Conservation (phyloP, 495 filamentous ascomycete genomes). For the Neurospora tetrasperma region DNA sequence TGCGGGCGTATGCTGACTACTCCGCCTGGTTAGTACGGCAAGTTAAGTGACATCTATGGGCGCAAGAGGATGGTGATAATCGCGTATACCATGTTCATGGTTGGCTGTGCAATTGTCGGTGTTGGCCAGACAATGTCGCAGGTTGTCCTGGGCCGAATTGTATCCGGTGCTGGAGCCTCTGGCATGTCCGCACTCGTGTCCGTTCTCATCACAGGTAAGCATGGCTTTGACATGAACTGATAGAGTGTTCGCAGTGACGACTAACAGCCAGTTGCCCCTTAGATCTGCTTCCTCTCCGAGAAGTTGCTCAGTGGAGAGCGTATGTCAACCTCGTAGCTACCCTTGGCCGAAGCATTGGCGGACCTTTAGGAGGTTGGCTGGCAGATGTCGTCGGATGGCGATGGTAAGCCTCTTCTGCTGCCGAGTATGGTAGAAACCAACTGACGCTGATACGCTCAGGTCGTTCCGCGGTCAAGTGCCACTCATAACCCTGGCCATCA, state of each 20-base stretch:
- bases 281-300: slow-evolving; percentile 54
- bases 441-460: slow-evolving; percentile 24
- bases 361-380: slow-evolving; percentile 53
- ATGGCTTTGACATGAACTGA: neutral
- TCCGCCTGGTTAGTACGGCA: slow-evolving; percentile 33
- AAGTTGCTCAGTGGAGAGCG: slow-evolving; percentile 56
- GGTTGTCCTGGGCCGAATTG: slow-evolving; percentile 46
- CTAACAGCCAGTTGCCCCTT: slow-evolving; percentile 2
- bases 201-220: slow-evolving; percentile 50
- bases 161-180: slow-evolving; percentile 50
- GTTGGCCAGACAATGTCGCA: slow-evolving; percentile 39
- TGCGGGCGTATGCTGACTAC: neutral
- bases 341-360: slow-evolving; percentile 52
- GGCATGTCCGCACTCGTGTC: slow-evolving; percentile 48
- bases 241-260: neutral
- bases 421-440: neutral
- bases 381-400: slow-evolving; percentile 59
- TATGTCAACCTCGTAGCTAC: slow-evolving; percentile 58
- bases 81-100: slow-evolving; percentile 32
- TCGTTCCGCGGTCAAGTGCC: slow-evolving; percentile 53
- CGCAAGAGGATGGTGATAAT: slow-evolving; percentile 31
- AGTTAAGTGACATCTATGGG: slow-evolving; percentile 42
- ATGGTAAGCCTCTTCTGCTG: slow-evolving; percentile 34
- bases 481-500: slow-evolving; percentile 42
- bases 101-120: slow-evolving; percentile 37